These are phyloP conservation scores for Candida alai DNA, from an alignment of 805 yeast species.

Conservation along the genomic window DNA sequence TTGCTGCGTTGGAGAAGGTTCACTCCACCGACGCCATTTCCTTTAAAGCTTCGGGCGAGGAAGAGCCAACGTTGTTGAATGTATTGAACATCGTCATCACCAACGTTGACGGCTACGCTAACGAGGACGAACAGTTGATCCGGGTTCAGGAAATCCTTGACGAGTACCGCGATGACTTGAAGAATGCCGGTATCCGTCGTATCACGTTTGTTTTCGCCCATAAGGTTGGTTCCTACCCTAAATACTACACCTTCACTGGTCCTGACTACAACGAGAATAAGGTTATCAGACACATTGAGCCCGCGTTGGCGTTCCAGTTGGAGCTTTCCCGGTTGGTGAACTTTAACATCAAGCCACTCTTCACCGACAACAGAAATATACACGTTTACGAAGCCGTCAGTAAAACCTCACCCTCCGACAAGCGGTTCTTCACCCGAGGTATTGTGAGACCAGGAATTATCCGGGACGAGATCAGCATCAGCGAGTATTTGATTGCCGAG, in stretches of 20 bases:
- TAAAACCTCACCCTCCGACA: conserved; percentile 88
- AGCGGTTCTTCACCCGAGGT: conserved; percentile 95
- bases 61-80: conserved; percentile 50
- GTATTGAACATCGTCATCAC: conserved; percentile 79
- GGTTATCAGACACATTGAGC: conserved; percentile 96
- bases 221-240: conserved; percentile 84
- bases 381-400: conserved; percentile 97
- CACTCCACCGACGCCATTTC: conserved; percentile 46
- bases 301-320: conserved; percentile 95
- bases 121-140: conserved; percentile 63
- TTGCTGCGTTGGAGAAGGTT: conserved; percentile 69
- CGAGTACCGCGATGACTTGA: conserved; percentile 67
- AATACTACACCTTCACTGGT: conserved; percentile 92
- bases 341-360: conserved; percentile 90
- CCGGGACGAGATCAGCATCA: conserved; percentile 86
- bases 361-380: conserved; percentile 94
- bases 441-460: conserved; percentile 94
- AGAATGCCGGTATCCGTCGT: conserved; percentile 78
- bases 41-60: conserved; percentile 20
- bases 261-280: conserved; percentile 83
- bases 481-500: conserved; percentile 93
- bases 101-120: conserved; percentile 66
- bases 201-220: conserved; percentile 86
- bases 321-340: conserved; percentile 93
- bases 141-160: conserved; percentile 63